Percentiles rank a stretch among this genome's conserved stretches.
phyloP scores from a whole-genome alignment of 2,329 filamentous ascomycete genomes.

The Stagonosporopsis cucurbitacearum region DNA sequence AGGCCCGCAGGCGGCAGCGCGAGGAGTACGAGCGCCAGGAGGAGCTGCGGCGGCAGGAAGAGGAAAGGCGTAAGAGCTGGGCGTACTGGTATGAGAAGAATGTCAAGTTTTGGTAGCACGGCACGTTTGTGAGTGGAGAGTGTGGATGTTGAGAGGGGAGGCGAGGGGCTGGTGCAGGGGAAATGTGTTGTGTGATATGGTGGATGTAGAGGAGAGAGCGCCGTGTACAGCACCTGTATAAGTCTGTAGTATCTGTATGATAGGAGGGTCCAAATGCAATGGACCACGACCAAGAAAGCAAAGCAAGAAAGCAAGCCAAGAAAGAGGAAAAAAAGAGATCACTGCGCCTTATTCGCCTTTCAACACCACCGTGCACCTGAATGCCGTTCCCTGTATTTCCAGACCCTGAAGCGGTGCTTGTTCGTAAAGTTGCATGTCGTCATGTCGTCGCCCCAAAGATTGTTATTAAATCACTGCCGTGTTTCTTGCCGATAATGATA shows the following conservation, averaged over 20 bases:
- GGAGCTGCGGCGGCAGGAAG: slow-evolving; percentile 35
- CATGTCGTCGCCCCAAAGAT: slow-evolving; percentile 25
- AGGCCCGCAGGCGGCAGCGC: slow-evolving; percentile 52
- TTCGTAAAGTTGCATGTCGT: slow-evolving; percentile 22
- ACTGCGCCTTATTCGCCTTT: not conserved
- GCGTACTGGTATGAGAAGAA: slow-evolving; percentile 47
- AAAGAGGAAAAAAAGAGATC: not conserved
- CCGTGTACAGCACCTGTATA: slow-evolving; percentile 32
- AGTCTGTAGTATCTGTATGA: slow-evolving; percentile 17
- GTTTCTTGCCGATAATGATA: not conserved
- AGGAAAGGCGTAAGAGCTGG: slow-evolving; percentile 47
- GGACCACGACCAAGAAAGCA: not conserved
- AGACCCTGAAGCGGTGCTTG: not conserved
- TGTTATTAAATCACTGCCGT: slow-evolving; percentile 8
- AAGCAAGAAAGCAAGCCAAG: not conserved
- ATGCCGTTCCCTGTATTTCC: slow-evolving; percentile 9
- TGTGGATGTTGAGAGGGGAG: no score
- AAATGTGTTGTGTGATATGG: not conserved
- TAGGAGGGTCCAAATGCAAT: slow-evolving; percentile 14
- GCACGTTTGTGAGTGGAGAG: not conserved
- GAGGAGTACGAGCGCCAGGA: slow-evolving; percentile 51
- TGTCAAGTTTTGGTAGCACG: slow-evolving; percentile 43
- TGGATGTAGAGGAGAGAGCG: slow-evolving; percentile 6
- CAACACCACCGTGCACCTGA: slow-evolving; percentile 13
- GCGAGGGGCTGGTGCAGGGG: no score